Evolutionary conservation across 257 asterid genomes (phyloP).

Genomic region (Anisodus acutangulus): DNA sequence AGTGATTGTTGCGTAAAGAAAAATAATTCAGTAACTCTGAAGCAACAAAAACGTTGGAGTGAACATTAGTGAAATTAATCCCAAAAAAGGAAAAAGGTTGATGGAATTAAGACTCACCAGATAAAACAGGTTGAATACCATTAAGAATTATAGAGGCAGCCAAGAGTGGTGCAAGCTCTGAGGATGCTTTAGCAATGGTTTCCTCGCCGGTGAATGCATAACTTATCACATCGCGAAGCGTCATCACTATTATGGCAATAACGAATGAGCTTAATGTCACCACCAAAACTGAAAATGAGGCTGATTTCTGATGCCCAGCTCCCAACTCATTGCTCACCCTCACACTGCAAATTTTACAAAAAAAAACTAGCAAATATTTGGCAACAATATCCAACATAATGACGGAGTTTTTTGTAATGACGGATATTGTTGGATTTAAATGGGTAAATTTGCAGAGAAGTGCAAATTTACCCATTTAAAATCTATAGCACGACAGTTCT

Average conservation of each 20-base stretch:
- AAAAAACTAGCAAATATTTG: too few relatives aligned
- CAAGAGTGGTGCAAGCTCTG: conserved; percentile 46
- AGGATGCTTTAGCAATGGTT: conserved; percentile 38
- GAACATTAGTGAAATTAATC: background rate
- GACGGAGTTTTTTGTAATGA: too few relatives aligned
- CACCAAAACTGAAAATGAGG: conserved; percentile 41
- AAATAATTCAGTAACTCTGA: background rate
- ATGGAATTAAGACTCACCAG: conserved; percentile 33
- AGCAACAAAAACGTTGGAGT: background rate
- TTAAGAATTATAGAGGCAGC: conserved; percentile 41
- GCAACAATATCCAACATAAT: too few relatives aligned
- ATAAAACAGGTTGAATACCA: conserved; percentile 50
- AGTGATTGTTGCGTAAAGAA: background rate
- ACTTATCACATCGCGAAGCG: conserved; percentile 35
- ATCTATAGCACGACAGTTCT: too few relatives aligned
- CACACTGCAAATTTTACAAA: conserved; percentile 23
- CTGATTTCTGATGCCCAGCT: conserved; percentile 48
- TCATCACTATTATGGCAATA: conserved; percentile 28
- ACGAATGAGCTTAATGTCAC: conserved; percentile 39
- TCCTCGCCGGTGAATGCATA: conserved; percentile 43
- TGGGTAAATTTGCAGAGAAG: too few relatives aligned
- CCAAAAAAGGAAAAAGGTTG: background rate
- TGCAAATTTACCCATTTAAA: too few relatives aligned
- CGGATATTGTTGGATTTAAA: too few relatives aligned
- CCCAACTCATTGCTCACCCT: conserved; percentile 50